These are phyloP conservation scores for Tylopilus plumbeoviolaceoides DNA, from an alignment of 768 basidiomycete species.

Conservation along the genomic window DNA sequence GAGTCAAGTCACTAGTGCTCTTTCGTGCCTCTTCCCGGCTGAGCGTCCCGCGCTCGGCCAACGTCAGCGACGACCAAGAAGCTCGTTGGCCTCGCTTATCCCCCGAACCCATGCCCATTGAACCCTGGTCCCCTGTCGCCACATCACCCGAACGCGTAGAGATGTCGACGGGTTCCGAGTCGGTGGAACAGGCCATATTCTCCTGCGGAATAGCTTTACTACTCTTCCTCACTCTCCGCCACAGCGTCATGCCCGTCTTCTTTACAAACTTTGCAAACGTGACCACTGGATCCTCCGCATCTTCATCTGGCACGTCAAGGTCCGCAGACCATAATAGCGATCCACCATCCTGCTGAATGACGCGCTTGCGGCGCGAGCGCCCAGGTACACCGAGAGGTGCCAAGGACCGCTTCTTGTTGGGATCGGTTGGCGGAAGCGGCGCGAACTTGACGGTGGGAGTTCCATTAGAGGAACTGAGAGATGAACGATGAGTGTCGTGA, in stretches of 20 bases:
- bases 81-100: conserved; percentile 14
- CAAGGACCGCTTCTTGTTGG: conserved; percentile 44
- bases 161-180: conserved; percentile 17
- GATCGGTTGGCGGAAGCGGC: conserved; percentile 51
- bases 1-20: conserved; percentile 22
- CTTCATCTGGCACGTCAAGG: conserved; percentile 26
- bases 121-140: conserved; percentile 1
- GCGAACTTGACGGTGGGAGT: conserved; percentile 50
- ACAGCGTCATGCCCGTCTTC: conserved; percentile 35
- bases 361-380: conserved; percentile 26
- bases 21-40: conserved; percentile 11
- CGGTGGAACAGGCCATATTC: conserved; percentile 1
- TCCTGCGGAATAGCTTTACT: conserved; percentile 15
- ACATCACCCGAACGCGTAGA: conserved; percentile 19
- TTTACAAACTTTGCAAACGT: conserved; percentile 50
- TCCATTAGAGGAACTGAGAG: conserved; percentile 13
- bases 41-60: conserved; percentile 17
- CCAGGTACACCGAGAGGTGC: conserved; percentile 55
- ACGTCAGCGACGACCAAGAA: conserved; percentile 22
- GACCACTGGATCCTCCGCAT: conserved; percentile 45
- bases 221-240: conserved; percentile 47
- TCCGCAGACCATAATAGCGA: conserved; percentile 20
- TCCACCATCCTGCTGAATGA: conserved; percentile 17
- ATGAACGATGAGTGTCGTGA: conserved; percentile 12
- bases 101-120: background rate